Evolutionary conservation across 805 yeast species (phyloP), one percentile per base, ranked within the genome.

Genomic region (Metschnikowia vanudenii): DNA sequence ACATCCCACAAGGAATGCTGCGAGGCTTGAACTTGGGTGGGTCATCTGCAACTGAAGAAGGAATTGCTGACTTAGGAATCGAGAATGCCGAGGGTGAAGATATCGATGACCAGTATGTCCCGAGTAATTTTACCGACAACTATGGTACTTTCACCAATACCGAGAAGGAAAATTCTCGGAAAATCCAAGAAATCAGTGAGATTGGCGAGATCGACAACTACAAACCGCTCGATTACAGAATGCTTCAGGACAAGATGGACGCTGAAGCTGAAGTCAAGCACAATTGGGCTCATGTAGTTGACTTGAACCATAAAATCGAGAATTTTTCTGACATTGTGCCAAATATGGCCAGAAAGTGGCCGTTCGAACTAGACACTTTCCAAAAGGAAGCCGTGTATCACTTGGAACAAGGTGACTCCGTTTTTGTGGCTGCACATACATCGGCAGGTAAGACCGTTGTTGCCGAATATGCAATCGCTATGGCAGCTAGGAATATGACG

Each of bases 401-500:
- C 65, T 73, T 94, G 50, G 99, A 94, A 61, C 96, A 90, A 65
- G 98, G 98, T 32, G 99, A 94, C 61, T 92, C 98, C 7, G 99
- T 94, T 3, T 94, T 94, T 67, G 96, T 94, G 2, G 98, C 98
- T 3, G 99, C 99, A 0, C 99, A 92, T 65, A 92, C 99, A 0
- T 92, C 98, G 3, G 99, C 99, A 0, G 99, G 99, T 68, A 92
- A 92, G 61, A 92, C 99, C 0, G 99, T 92, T 3, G 96, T 94
- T 20, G 99, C 99, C 0, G 99, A 92, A 63, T 92, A 92, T 62
- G 98, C 98, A 3, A 94, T 92, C 64, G 96, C 98, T 3, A 85
- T 92, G 96, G 95, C 98, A 1, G 80, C 84, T 50, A 75, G 96
- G 62, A 92, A 94, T 63, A 91, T 91, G 97, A 92, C 98, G 10